Percentiles rank a stretch among this genome's conserved stretches.
Evolutionary conservation across 1,139 yeast genomes (phyloP).

Genomic region (Yamadazyma triangularis): DNA sequence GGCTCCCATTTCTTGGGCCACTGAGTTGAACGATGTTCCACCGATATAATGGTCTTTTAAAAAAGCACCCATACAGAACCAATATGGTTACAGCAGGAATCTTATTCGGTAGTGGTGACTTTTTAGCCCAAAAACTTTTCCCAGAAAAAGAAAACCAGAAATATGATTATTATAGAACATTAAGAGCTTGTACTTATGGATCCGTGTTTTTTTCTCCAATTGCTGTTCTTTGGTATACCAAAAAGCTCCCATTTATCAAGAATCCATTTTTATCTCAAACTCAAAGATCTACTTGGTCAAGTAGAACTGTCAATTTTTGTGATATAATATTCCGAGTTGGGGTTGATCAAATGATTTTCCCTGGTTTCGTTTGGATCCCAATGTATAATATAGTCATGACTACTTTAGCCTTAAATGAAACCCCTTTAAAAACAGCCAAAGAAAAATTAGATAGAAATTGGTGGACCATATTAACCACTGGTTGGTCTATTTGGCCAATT

Average conservation of each 20-base stretch:
- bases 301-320: slow-evolving; percentile 18
- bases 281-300: slow-evolving; percentile 11
- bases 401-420: slow-evolving; percentile 31
- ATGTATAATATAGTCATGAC: slow-evolving; percentile 41
- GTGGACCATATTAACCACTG: slow-evolving; percentile 40
- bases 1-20: too few relatives aligned
- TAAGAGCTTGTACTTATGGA: slow-evolving; percentile 71
- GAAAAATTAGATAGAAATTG: slow-evolving; percentile 36
- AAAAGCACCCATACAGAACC: slow-evolving; percentile 47
- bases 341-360: slow-evolving; percentile 34
- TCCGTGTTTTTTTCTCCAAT: slow-evolving; percentile 73
- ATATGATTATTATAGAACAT: slow-evolving; percentile 37
- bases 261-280: slow-evolving; percentile 31
- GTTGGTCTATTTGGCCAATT: slow-evolving; percentile 44
- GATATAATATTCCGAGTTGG: slow-evolving; percentile 35
- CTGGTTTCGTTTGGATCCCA: slow-evolving; percentile 41
- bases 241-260: slow-evolving; percentile 45
- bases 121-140: slow-evolving; percentile 60
- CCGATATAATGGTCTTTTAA: slow-evolving; percentile 37
- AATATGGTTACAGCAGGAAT: slow-evolving; percentile 55
- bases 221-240: slow-evolving; percentile 66
- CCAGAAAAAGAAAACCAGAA: slow-evolving; percentile 26
- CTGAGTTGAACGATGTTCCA: too few relatives aligned
- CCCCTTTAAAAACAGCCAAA: slow-evolving; percentile 29
- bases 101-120: slow-evolving; percentile 73